These are phyloP conservation scores for Trifolium pratense DNA, from an alignment of 306 rosid genomes.

Conservation along the genomic window DNA sequence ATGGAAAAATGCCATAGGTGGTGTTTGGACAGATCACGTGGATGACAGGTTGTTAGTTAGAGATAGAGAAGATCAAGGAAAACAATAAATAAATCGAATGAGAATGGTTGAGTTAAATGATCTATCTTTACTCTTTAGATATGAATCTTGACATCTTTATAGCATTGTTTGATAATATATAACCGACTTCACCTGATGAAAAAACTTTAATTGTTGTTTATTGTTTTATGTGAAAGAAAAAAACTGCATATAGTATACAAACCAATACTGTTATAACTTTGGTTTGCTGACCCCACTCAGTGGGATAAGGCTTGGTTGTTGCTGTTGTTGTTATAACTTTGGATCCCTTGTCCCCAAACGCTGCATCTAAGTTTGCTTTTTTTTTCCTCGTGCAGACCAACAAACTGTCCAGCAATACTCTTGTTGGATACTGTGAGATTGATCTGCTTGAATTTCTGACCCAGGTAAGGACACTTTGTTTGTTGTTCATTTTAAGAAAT, in stretches of 20 bases:
- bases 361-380: conserved; percentile 35
- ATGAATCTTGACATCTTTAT: not conserved
- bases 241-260: not conserved
- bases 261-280: not conserved
- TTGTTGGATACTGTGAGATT: conserved; percentile 88
- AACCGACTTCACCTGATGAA: not conserved
- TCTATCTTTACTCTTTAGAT: conserved; percentile 20
- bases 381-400: conserved; percentile 73
- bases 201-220: not conserved
- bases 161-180: conserved; percentile 2
- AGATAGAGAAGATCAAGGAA: not conserved
- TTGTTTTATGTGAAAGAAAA: conserved; percentile 8
- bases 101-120: not conserved
- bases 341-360: not conserved
- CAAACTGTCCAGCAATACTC: conserved; percentile 73
- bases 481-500: not conserved
- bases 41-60: not conserved
- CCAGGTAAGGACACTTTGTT: conserved; percentile 56
- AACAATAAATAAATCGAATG: not conserved
- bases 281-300: too few species aligned
- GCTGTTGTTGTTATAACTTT: not conserved
- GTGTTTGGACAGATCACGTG: not conserved
- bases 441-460: conserved; percentile 85
- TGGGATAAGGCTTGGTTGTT: not conserved
- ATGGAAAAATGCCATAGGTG: not conserved